Percentiles rank a stretch among this genome's conserved stretches.
Conservation (phyloP, 2,329 filamentous ascomycete genomes). For the Alternaria ventricosa region DNA sequence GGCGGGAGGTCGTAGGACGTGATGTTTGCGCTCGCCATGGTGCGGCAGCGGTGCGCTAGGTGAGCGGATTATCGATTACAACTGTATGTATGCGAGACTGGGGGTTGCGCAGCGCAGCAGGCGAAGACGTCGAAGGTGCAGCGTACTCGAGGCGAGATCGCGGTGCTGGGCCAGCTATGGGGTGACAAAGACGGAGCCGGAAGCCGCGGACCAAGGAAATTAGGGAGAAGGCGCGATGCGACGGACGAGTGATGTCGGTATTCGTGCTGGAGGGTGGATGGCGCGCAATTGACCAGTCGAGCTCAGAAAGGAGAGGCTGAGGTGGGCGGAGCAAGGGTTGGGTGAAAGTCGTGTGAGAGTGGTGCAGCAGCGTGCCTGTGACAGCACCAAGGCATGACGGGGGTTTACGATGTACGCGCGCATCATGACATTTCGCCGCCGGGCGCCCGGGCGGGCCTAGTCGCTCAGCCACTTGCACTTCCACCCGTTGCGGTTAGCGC, state of each 20-base stretch:
- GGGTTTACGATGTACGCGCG: conserved; percentile 9
- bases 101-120: background rate
- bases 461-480: background rate
- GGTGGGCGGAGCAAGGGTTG: conserved; percentile 36
- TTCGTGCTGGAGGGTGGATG: background rate
- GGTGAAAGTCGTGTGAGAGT: conserved; percentile 41
- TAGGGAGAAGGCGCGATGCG: conserved; percentile 31
- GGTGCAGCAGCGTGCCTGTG: conserved; percentile 25
- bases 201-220: conserved; percentile 38
- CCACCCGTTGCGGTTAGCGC: conserved; percentile 12
- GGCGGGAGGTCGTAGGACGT: conserved; percentile 73
- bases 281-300: background rate
- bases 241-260: background rate
- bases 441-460: background rate
- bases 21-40: conserved; percentile 54
- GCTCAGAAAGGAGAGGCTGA: conserved; percentile 43
- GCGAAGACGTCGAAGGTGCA: background rate
- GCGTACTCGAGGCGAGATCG: conserved; percentile 6
- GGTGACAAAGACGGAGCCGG: conserved; percentile 20
- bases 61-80: conserved; percentile 11
- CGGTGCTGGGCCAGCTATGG: conserved; percentile 14
- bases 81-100: background rate
- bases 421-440: conserved; percentile 32
- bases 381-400: conserved; percentile 14
- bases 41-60: conserved; percentile 20